Percentiles rank a stretch among this genome's conserved stretches.
Evolutionary conservation across 73 alveolate species (phyloP).

Genomic region (Urostyla sp.): DNA sequence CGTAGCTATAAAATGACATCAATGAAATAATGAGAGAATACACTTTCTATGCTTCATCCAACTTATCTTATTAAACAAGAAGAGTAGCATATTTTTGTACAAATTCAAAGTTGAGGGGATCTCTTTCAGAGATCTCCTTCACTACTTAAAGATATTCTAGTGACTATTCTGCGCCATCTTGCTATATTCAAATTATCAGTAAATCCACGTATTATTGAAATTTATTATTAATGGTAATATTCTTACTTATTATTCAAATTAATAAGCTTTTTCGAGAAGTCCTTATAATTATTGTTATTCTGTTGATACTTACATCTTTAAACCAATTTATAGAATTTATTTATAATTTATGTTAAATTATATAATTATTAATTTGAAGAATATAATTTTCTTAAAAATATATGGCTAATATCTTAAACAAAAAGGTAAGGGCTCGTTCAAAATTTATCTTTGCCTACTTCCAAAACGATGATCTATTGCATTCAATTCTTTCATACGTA

Average conservation of each 20-base stretch:
- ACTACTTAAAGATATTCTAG: neutral
- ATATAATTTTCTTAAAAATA: too few species aligned
- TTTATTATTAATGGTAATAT: neutral
- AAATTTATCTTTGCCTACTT: neutral
- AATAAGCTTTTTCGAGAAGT: conserved; percentile 29
- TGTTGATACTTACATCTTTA: neutral
- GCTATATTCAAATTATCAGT: neutral
- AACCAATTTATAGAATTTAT: neutral
- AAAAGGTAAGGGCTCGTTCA: conserved; percentile 13
- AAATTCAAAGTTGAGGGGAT: conserved; percentile 44
- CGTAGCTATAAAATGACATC: conserved; percentile 8
- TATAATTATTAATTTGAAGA: neutral
- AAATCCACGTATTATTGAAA: too few species aligned
- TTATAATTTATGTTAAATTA: too few species aligned
- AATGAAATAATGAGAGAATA: neutral
- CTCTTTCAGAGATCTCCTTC: conserved; percentile 41
- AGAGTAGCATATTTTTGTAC: conserved; percentile 31
- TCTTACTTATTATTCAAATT: conserved; percentile 13
- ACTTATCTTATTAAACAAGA: neutral
- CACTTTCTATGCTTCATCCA: conserved; percentile 42
- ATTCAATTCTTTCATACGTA: conserved; percentile 3
- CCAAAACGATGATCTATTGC: conserved; percentile 6
- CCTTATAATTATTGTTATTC: neutral
- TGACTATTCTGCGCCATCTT: neutral
- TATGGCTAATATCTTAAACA: neutral